Evolutionary conservation across 345 rosid species (phyloP).

Genomic region (Gossypium arboreum): DNA sequence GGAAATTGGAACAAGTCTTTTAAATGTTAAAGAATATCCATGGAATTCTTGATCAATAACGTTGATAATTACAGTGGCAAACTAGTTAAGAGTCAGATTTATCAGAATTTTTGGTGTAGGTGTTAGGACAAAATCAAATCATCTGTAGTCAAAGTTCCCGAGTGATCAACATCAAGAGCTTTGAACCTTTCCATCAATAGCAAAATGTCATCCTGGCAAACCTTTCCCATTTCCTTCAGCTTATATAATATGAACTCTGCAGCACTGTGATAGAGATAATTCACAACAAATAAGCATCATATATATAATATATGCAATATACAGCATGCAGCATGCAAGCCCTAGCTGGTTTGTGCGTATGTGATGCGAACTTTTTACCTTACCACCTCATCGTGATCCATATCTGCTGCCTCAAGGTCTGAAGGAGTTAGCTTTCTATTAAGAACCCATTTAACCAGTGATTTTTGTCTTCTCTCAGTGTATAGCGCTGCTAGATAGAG

Average conservation of each 20-base stretch:
- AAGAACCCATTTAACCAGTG: conserved; percentile 32
- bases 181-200: conserved; percentile 37
- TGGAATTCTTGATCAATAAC: not conserved
- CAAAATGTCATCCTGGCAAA: conserved; percentile 35
- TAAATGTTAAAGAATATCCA: no score
- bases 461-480: conserved; percentile 29
- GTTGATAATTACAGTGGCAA: not conserved
- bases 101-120: not conserved
- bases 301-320: not conserved
- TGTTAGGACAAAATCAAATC: conserved; percentile 22
- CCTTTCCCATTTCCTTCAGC: conserved; percentile 49
- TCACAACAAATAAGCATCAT: not conserved
- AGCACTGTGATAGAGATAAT: conserved; percentile 24
- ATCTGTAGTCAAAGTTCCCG: conserved; percentile 40
- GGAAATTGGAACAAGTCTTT: not conserved
- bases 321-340: not conserved
- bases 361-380: conserved; percentile 23
- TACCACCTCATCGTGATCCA: conserved; percentile 44
- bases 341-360: not conserved
- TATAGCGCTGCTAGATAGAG: conserved; percentile 47
- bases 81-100: not conserved
- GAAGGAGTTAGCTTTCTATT: conserved; percentile 25
- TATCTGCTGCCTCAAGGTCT: conserved; percentile 45
- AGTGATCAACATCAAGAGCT: conserved; percentile 41
- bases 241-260: conserved; percentile 44